These are phyloP conservation scores for Dryas integrifolia DNA, from an alignment of 331 rosid genomes.

Conservation along the genomic window DNA sequence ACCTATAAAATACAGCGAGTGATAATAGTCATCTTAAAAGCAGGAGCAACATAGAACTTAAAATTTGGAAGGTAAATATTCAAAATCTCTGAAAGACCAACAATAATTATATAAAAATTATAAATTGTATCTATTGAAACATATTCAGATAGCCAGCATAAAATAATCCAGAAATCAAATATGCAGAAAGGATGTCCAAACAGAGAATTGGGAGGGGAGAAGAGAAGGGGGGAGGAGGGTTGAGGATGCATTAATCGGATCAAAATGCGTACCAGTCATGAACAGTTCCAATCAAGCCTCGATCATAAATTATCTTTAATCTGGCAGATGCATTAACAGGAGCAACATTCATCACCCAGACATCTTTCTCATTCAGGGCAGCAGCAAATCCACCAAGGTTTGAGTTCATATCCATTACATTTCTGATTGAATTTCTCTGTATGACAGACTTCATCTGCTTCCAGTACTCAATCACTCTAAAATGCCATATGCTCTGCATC, in stretches of 20 bases:
- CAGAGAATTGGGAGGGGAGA: not conserved
- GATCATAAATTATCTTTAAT: constrained; percentile 54
- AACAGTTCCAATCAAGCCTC: constrained; percentile 58
- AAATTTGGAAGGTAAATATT: constrained; percentile 1
- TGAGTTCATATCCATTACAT: constrained; percentile 68
- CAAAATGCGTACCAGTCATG: constrained; percentile 56
- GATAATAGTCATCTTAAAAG: not conserved
- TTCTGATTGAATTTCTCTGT: constrained; percentile 47
- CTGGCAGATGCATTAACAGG: constrained; percentile 44
- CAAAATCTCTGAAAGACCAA: constrained; percentile 1
- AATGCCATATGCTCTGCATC: constrained; percentile 50
- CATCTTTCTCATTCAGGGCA: constrained; percentile 44
- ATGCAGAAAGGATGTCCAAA: not conserved
- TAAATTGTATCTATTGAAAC: not conserved
- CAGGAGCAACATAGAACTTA: not conserved
- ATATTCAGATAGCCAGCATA: not conserved
- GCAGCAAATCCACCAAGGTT: constrained; percentile 66
- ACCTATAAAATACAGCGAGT: constrained; percentile 31
- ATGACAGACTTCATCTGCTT: constrained; percentile 54
- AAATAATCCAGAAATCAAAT: not conserved
- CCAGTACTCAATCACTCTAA: constrained; percentile 56
- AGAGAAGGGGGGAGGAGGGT: not conserved
- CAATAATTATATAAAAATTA: not conserved
- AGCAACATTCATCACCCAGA: constrained; percentile 69
- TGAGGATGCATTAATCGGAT: not conserved